phyloP scores from a whole-genome alignment of 208 protist genomes.

The Trypanosoma cruzi region DNA sequence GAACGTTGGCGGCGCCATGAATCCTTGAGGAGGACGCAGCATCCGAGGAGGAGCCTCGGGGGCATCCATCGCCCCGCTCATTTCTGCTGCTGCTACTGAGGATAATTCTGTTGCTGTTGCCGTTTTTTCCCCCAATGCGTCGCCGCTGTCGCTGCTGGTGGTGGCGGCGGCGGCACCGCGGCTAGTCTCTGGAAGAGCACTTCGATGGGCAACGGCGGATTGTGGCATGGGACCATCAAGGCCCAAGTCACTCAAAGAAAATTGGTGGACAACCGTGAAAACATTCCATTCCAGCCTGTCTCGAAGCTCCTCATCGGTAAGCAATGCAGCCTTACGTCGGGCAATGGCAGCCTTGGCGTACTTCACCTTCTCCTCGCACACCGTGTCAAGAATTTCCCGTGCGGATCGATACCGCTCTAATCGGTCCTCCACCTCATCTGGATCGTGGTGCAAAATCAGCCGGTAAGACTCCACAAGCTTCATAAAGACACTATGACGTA shows the following conservation, averaged over 20 bases:
- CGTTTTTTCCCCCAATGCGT: no score
- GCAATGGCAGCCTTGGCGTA: conserved; percentile 79
- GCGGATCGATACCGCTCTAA: conserved; percentile 54
- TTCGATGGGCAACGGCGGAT: conserved; percentile 41
- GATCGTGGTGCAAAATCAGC: conserved; percentile 59
- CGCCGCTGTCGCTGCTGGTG: neutral
- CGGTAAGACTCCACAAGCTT: conserved; percentile 82
- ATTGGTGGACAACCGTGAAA: conserved; percentile 78
- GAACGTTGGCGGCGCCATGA: conserved; percentile 29
- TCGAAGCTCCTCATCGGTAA: conserved; percentile 88
- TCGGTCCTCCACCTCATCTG: conserved; percentile 76
- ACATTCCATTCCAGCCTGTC: conserved; percentile 78
- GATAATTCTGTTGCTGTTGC: no score
- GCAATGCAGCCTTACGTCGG: conserved; percentile 72
- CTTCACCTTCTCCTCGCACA: conserved; percentile 74
- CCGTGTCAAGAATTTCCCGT: conserved; percentile 54
- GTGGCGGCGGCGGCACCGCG: neutral
- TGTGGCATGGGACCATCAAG: conserved; percentile 77
- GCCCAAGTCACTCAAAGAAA: conserved; percentile 65
- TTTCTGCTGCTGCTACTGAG: neutral
- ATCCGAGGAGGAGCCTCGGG: conserved; percentile 8
- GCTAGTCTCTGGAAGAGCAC: conserved; percentile 14
- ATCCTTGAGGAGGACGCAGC: conserved; percentile 33
- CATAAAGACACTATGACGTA: conserved; percentile 71
- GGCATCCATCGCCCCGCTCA: neutral